Conservation (phyloP, 345 rosid genomes). For the Fremontodendron californicum region DNA sequence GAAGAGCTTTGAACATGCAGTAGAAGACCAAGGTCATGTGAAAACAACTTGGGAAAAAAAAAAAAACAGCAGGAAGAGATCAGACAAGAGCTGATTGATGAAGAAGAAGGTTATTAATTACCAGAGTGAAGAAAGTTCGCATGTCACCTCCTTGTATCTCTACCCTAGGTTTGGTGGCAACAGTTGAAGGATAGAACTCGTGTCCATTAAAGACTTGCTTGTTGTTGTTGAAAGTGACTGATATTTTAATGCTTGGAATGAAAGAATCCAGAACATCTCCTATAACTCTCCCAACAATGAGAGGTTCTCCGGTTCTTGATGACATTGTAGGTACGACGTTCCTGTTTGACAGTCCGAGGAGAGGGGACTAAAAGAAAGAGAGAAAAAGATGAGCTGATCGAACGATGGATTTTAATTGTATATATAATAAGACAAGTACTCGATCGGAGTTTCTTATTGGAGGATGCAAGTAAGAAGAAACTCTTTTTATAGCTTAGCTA, state of each 20-base stretch:
- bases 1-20: neutral
- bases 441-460: neutral
- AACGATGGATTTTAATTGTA: neutral
- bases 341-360: neutral
- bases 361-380: neutral
- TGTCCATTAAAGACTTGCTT: slow-evolving; percentile 32
- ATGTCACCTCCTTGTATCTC: slow-evolving; percentile 40
- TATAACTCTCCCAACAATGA: slow-evolving; percentile 36
- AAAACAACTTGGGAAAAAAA: slow-evolving; percentile 7
- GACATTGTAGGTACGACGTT: neutral
- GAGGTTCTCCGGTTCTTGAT: slow-evolving; percentile 17
- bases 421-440: neutral
- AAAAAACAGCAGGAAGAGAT: neutral
- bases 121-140: slow-evolving; percentile 68
- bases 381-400: neutral
- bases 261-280: slow-evolving; percentile 41
- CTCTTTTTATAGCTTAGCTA: neutral
- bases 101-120: slow-evolving; percentile 13
- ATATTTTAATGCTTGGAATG: slow-evolving; percentile 27
- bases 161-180: slow-evolving; percentile 32
- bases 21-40: neutral
- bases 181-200: slow-evolving; percentile 37
- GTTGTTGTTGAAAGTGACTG: slow-evolving; percentile 29
- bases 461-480: neutral
- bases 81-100: neutral